Evolutionary conservation across 345 rosid species (phyloP), one percentile per base, ranked within the genome.

Genomic region (Sisymbrium altissimum): DNA sequence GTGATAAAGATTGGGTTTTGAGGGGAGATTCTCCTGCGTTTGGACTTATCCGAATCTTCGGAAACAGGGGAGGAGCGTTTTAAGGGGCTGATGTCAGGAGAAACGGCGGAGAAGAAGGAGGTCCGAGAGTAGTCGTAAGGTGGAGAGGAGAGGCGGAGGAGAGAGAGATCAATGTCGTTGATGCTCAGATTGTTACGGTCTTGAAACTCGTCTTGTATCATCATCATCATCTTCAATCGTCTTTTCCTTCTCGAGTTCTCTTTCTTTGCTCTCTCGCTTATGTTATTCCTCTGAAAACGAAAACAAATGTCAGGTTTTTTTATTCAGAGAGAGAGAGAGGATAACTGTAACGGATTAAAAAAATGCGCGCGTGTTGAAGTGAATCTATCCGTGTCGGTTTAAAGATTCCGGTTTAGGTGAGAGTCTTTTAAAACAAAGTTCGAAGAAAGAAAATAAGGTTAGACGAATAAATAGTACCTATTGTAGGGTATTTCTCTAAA

Each of bases 51-150:
- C 1, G 71, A 76, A 3, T 68, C 66, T 11, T 69, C 75, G 49
- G 79, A 69, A 44, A 68, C 70, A 69, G 79, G 75, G 45, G 79
- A 76, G 33, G 75, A 56, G 15, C 79, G 64, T 69, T 76, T 69
- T 59, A 76, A 61, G 8, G 80, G 71, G 35, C 59, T 70, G 71
- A 9, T 25, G 1, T 63, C 80, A 55, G 66, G 23, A 3, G 74
- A 44, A 21, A 36, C 56, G 49, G 55, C 19, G 56, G 74, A 49
- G 41, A 23, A 30, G 46, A 39, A 35, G 23, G 67, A 29, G 39
- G 74, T 32, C 19, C 2, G 62, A 21, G 49, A 46, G 73, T 48
- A 11, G 39, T 46, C 44, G 60, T 49, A 54, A 3, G 75, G 80
- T n/a, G 80, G 71, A 0, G 80, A 76, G n/a, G 70, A 25, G 61